These are phyloP conservation scores for Sorghum bicolor DNA, from an alignment of 176 grass and related monocot genomes.

Conservation along the genomic window DNA sequence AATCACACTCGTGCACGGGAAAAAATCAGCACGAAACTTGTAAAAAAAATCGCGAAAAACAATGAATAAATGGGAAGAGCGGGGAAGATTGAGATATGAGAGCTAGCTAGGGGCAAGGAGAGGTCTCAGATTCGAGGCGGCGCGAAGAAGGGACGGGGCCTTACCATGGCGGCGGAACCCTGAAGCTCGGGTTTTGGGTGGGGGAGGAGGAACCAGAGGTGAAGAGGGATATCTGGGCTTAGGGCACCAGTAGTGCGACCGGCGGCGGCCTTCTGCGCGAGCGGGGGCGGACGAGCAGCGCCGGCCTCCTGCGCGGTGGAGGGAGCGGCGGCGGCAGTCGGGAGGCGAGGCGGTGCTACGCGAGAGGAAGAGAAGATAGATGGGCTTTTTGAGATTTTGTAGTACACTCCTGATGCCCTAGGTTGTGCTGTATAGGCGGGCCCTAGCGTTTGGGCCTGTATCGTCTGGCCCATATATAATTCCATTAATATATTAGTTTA, in stretches of 20 bases:
- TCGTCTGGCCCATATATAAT: neutral
- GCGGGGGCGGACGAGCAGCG: neutral
- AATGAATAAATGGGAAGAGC: neutral
- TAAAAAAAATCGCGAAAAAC: neutral
- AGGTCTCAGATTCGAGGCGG: neutral
- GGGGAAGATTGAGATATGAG: neutral
- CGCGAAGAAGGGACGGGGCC: neutral
- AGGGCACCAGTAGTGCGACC: neutral
- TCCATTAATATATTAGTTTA: too few species aligned
- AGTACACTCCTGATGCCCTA: neutral
- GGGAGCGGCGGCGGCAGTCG: neutral
- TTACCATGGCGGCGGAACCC: slow-evolving; percentile 39
- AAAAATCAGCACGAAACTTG: neutral
- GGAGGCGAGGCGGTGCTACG: neutral
- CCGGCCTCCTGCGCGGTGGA: neutral
- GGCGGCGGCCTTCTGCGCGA: neutral
- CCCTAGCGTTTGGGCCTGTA: neutral
- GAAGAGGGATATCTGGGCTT: neutral
- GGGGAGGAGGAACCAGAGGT: neutral
- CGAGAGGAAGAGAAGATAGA: neutral
- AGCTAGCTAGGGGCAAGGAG: neutral
- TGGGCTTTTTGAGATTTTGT: neutral
- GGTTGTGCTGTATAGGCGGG: neutral
- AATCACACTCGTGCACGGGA: slow-evolving; percentile 13
- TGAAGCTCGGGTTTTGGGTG: neutral